phyloP scores from a whole-genome alignment of 306 rosid genomes.

The Fagus crenata region DNA sequence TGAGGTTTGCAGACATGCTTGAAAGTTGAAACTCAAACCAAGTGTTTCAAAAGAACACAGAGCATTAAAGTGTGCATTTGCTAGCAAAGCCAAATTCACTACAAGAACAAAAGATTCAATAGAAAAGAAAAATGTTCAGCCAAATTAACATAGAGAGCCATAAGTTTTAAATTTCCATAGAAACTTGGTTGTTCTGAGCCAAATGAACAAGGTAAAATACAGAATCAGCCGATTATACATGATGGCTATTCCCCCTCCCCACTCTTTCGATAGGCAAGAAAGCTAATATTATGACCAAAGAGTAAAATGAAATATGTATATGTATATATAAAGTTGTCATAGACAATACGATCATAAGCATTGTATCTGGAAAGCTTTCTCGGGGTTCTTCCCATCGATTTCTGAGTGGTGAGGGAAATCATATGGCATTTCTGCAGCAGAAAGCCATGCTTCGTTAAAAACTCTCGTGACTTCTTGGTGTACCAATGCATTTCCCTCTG shows the following conservation, averaged over 20 bases:
- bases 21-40: background rate
- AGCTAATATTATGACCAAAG: background rate
- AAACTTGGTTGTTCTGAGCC: background rate
- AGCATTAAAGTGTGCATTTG: background rate
- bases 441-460: slow-evolving; percentile 43
- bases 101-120: background rate
- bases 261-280: background rate
- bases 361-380: slow-evolving; percentile 60
- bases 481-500: slow-evolving; percentile 72
- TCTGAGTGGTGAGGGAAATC: slow-evolving; percentile 87
- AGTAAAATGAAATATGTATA: background rate
- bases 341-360: slow-evolving; percentile 30
- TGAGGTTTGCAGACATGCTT: background rate
- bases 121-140: background rate
- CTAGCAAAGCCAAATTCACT: background rate
- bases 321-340: background rate
- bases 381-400: slow-evolving; percentile 61
- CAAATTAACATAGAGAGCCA: background rate
- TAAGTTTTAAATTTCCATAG: background rate
- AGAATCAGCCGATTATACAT: background rate
- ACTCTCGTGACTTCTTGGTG: slow-evolving; percentile 44
- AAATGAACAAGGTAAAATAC: background rate
- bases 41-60: background rate
- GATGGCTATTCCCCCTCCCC: background rate
- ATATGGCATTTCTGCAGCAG: slow-evolving; percentile 60